Percentiles rank a stretch among this genome's conserved stretches.
phyloP scores from a whole-genome alignment of 495 filamentous ascomycete genomes.

The Bathelium albidoporum region DNA sequence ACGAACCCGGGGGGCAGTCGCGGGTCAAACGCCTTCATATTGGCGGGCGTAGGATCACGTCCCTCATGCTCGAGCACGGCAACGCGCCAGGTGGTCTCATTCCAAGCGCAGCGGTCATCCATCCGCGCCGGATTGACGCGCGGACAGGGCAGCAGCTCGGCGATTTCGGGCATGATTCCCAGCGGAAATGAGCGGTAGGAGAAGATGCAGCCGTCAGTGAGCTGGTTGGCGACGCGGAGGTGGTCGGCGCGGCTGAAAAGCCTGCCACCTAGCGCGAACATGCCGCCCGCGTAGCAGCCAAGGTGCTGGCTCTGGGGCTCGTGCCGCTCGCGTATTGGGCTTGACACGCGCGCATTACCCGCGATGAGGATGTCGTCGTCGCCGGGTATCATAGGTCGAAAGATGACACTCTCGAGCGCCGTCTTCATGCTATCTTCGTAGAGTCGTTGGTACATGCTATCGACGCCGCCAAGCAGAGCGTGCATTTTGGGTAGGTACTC shows the following conservation, averaged over 20 bases:
- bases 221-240: conserved; percentile 42
- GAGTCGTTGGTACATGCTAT: conserved; percentile 24
- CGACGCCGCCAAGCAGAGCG: conserved; percentile 33
- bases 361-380: conserved; percentile 29
- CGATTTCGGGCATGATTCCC: conserved; percentile 60
- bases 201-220: conserved; percentile 93
- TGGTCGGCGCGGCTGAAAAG: conserved; percentile 47
- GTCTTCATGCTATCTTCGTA: conserved; percentile 27
- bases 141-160: conserved; percentile 44
- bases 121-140: too few species aligned
- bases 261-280: conserved; percentile 47
- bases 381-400: conserved; percentile 28
- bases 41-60: conserved; percentile 7
- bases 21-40: conserved; percentile 8
- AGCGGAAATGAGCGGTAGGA: conserved; percentile 70
- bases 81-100: conserved; percentile 41
- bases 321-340: conserved; percentile 13
- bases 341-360: conserved; percentile 23
- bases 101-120: conserved; percentile 41
- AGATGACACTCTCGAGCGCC: conserved; percentile 27
- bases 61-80: conserved; percentile 23
- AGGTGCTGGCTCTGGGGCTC: conserved; percentile 44
- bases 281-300: conserved; percentile 53
- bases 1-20: conserved; percentile 25
- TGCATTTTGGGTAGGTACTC: conserved; percentile 40